Evolutionary conservation across 495 filamentous ascomycete species (phyloP).

Genomic region (Trichoderma erinaceum): DNA sequence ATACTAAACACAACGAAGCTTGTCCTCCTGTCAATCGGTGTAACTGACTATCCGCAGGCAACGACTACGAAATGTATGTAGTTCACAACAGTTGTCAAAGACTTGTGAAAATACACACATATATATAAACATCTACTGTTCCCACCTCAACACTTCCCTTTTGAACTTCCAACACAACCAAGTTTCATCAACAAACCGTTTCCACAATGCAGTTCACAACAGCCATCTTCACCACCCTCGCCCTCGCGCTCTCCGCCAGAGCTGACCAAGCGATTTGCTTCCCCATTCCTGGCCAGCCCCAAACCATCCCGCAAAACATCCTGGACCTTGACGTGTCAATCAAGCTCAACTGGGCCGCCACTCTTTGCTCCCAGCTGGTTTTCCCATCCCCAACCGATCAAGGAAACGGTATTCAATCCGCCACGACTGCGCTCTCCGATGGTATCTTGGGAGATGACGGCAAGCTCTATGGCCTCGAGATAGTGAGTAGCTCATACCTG

Average conservation of each 20-base stretch:
- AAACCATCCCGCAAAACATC: background rate
- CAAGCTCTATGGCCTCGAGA: background rate
- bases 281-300: background rate
- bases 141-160: too few relatives aligned
- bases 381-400: background rate
- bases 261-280: background rate
- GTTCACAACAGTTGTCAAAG: background rate
- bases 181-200: background rate
- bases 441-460: background rate
- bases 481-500: background rate
- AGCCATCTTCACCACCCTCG: background rate
- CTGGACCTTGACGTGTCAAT: background rate
- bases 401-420: background rate
- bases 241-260: background rate
- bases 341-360: background rate
- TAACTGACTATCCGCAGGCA: background rate
- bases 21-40: background rate
- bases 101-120: background rate
- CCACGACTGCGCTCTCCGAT: background rate
- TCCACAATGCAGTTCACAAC: constrained; percentile 1
- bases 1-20: background rate
- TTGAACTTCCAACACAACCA: background rate
- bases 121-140: background rate
- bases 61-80: background rate
- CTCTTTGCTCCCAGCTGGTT: background rate